Conservation (phyloP, 2,329 filamentous ascomycete genomes). For the Ascocoryne sarcoides region DNA sequence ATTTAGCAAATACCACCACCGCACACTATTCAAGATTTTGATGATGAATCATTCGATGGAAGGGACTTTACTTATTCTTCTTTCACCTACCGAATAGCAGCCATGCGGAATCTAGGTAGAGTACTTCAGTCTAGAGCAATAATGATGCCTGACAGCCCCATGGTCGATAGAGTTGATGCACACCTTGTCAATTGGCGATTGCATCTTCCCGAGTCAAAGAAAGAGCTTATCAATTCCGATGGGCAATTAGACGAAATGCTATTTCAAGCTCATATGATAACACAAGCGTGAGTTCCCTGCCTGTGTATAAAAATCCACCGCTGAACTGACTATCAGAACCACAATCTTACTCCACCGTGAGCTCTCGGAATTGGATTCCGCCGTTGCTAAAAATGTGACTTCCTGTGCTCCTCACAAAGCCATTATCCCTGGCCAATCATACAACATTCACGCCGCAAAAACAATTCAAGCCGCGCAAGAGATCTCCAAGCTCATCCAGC, state of each 20-base stretch:
- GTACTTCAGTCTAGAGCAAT: slow-evolving; percentile 56
- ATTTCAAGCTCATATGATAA: slow-evolving; percentile 83
- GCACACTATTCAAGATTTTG: slow-evolving; percentile 63
- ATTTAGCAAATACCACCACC: slow-evolving; percentile 48
- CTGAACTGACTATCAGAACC: slow-evolving; percentile 32
- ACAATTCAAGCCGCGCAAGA: slow-evolving; percentile 71
- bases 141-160: slow-evolving; percentile 40
- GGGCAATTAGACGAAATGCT: slow-evolving; percentile 79
- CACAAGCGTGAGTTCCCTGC: slow-evolving; percentile 32
- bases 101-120: slow-evolving; percentile 67
- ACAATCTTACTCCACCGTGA: slow-evolving; percentile 74
- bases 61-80: slow-evolving; percentile 70
- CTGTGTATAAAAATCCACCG: background rate
- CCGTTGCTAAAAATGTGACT: slow-evolving; percentile 46
- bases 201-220: slow-evolving; percentile 66
- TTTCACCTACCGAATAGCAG: slow-evolving; percentile 76
- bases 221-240: slow-evolving; percentile 57
- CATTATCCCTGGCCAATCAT: slow-evolving; percentile 18
- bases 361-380: slow-evolving; percentile 63
- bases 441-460: slow-evolving; percentile 59
- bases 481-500: slow-evolving; percentile 65
- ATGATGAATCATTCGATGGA: slow-evolving; percentile 57
- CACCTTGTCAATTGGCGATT: slow-evolving; percentile 66
- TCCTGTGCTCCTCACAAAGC: slow-evolving; percentile 52
- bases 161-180: slow-evolving; percentile 49